Percentiles rank a stretch among this genome's conserved stretches.
phyloP scores from a whole-genome alignment of 768 basidiomycete species.

The Chalciporus chontae region DNA sequence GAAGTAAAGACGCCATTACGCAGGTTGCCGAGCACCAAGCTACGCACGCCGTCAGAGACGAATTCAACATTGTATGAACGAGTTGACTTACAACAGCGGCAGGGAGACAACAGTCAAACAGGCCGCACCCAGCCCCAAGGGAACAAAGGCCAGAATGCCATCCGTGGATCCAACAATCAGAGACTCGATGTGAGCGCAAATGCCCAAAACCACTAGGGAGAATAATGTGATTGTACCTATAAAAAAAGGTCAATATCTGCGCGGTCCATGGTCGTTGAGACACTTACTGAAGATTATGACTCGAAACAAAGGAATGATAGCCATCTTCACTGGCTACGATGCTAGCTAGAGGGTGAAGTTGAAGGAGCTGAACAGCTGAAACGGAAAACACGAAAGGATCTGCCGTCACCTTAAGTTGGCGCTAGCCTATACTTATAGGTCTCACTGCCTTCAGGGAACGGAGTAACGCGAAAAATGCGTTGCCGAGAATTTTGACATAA shows the following conservation, averaged over 20 bases:
- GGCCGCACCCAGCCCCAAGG: constrained; percentile 13
- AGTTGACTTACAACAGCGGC: constrained; percentile 21
- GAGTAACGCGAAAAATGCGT: too few species aligned
- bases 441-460: too few species aligned
- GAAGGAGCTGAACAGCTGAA: background rate
- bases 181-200: constrained; percentile 19
- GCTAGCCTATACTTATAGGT: background rate
- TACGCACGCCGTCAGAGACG: constrained; percentile 3
- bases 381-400: background rate
- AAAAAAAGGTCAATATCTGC: background rate
- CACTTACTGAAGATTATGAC: constrained; percentile 21
- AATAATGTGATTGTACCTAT: constrained; percentile 14
- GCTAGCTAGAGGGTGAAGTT: background rate
- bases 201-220: constrained; percentile 19
- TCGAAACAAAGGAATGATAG: constrained; percentile 25
- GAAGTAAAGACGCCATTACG: constrained; percentile 15
- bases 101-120: constrained; percentile 20
- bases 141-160: constrained; percentile 6
- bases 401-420: constrained; percentile 1
- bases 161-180: constrained; percentile 5
- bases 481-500: too few species aligned
- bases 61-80: background rate
- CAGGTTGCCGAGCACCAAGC: constrained; percentile 14
- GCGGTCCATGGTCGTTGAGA: background rate
- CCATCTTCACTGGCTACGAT: constrained; percentile 14